phyloP scores from a whole-genome alignment of 306 rosid genomes.

The Prunus salicina region DNA sequence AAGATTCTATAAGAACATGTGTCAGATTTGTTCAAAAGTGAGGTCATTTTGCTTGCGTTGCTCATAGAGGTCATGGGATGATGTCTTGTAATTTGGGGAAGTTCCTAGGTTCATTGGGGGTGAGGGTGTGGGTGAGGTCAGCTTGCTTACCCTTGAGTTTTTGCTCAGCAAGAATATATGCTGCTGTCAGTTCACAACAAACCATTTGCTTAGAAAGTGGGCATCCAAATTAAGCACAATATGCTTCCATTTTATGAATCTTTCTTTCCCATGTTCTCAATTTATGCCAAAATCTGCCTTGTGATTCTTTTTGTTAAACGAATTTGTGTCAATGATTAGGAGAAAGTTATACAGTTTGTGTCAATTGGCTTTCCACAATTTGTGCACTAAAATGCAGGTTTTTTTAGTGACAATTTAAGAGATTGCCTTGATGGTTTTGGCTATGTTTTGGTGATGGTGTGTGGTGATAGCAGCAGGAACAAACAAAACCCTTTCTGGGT shows the following conservation, averaged over 20 bases:
- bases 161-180: neutral
- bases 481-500: neutral
- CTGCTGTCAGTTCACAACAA: no score
- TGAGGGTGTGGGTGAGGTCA: neutral
- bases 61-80: neutral
- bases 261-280: no score
- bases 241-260: no score
- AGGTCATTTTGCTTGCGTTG: neutral
- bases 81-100: neutral
- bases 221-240: no score
- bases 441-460: no score
- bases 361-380: neutral
- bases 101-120: neutral
- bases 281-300: no score
- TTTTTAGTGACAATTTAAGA: neutral
- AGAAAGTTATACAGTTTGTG: neutral
- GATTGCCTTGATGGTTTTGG: neutral
- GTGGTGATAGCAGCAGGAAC: no score
- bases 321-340: no score
- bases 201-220: no score
- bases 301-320: no score
- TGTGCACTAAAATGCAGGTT: neutral
- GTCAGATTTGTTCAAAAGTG: neutral
- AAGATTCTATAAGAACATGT: neutral
- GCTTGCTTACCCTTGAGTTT: neutral